These are phyloP conservation scores for Fusarium lyarnte DNA, from an alignment of 2,329 filamentous ascomycete species.

Conservation along the genomic window DNA sequence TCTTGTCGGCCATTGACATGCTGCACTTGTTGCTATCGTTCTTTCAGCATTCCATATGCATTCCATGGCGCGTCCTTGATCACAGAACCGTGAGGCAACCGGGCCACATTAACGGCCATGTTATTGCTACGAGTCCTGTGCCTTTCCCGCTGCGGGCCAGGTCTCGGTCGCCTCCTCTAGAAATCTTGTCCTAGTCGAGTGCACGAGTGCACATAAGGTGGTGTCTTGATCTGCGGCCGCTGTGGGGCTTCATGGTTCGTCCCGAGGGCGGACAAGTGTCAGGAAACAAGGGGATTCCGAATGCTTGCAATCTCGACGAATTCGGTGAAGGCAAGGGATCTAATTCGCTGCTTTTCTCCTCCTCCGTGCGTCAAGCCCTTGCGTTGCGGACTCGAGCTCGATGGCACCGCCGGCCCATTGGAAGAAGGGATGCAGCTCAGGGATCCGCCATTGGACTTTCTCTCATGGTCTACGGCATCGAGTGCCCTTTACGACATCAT, in stretches of 20 bases:
- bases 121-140: conserved; percentile 41
- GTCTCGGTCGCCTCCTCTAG: conserved; percentile 36
- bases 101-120: conserved; percentile 39
- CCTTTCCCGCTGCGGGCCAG: conserved; percentile 46
- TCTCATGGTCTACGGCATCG: conserved; percentile 14
- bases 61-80: conserved; percentile 25
- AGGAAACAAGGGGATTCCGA: conserved; percentile 46
- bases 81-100: conserved; percentile 22
- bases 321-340: conserved; percentile 50
- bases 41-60: conserved; percentile 28
- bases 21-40: conserved; percentile 2
- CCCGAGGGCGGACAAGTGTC: conserved; percentile 51
- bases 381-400: conserved; percentile 23
- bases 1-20: neutral
- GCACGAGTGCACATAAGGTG: conserved; percentile 40
- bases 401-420: conserved; percentile 20
- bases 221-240: conserved; percentile 53
- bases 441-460: conserved; percentile 19
- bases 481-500: conserved; percentile 16
- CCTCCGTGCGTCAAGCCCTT: conserved; percentile 31
- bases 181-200: conserved; percentile 34
- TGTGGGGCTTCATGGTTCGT: conserved; percentile 54
- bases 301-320: conserved; percentile 44
- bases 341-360: conserved; percentile 45
- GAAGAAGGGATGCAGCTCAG: conserved; percentile 22